Evolutionary conservation across 2,329 filamentous ascomycete species (phyloP).

Genomic region (Pseudogymnoascus sp.): DNA sequence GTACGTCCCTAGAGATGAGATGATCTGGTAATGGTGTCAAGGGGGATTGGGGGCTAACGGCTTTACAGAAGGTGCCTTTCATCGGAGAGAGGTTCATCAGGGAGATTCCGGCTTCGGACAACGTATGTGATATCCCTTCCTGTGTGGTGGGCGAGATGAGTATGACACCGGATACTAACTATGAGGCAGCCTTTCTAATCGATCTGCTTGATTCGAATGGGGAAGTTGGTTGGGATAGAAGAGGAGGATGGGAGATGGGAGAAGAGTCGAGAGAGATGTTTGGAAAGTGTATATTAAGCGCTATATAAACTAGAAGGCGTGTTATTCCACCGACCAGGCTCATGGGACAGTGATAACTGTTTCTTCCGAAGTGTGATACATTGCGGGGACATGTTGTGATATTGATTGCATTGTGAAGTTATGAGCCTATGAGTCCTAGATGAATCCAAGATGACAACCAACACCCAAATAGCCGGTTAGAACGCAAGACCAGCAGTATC

Average conservation of each 20-base stretch:
- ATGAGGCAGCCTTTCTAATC: not conserved
- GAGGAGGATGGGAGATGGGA: not conserved
- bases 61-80: conserved; percentile 45
- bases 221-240: not conserved
- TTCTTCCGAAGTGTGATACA: not conserved
- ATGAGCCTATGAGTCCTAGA: not conserved
- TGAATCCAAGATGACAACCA: not conserved
- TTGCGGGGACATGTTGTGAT: not conserved
- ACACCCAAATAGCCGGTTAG: not conserved
- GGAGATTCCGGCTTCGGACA: conserved; percentile 52
- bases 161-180: not conserved
- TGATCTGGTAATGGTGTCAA: not conserved
- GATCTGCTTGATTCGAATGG: not conserved
- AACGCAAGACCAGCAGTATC: not conserved
- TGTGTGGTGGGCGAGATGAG: not conserved
- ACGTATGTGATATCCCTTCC: conserved; percentile 39
- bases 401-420: not conserved
- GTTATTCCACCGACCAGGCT: not conserved
- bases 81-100: conserved; percentile 44
- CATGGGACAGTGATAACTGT: not conserved
- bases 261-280: not conserved
- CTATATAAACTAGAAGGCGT: conserved; percentile 5
- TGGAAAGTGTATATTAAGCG: not conserved
- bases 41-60: not conserved
- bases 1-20: conserved; percentile 30